Base-by-base conservation (phyloP, 2,329 filamentous ascomycete species). In the Thelonectria discophora region DNA sequence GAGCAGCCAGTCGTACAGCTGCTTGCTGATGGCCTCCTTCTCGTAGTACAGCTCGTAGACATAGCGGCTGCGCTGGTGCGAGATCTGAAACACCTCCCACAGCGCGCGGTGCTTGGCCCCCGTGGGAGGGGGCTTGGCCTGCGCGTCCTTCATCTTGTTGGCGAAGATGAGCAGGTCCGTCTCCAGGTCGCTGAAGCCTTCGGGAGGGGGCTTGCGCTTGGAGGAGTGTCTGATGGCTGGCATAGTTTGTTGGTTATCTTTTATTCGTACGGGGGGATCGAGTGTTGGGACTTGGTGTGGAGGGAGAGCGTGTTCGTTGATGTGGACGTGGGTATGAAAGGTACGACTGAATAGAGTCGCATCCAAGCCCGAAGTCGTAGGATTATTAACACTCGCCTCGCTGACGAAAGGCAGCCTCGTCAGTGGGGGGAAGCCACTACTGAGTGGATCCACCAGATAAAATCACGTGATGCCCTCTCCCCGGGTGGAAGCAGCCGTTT, bases 41-140 rank as follows among this genome's bases (percentile, higher is more conserved):
- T 96, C 90, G 80, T 98, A 99, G 82, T 97, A 98, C 49, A 99
- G 84, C 75, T 98, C 95, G 81, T 97, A 99, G 66, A 99, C 90
- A 79, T 99, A 99, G 74, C 93, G 88, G 64, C 81, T 90, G 81
- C 94, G 88, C 79, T 97, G 93, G 79, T 99, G 95, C 21, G 90
- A 90, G 75, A 99, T 97, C 77, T 98, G 94, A 75, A 99, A 98
- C 68, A 99, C 93, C 63, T 95, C 94, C 95, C 95, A 99, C 66
- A 94, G 87, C 69, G 92, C 92, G 79, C 98, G 93, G 75, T 97
- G 91, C 76, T 94, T 94, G 2, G 86, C 86, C 0, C 87, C 91
- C 84, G 85, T 93, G 86, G 80, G 92, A 76, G 80, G 92, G 79
- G 93, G 90, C 49, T 93, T 90, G 78, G 96, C 97, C 76, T 97